Conservation (phyloP, 352 stramenopile species). For the Pythium brachiatum region DNA sequence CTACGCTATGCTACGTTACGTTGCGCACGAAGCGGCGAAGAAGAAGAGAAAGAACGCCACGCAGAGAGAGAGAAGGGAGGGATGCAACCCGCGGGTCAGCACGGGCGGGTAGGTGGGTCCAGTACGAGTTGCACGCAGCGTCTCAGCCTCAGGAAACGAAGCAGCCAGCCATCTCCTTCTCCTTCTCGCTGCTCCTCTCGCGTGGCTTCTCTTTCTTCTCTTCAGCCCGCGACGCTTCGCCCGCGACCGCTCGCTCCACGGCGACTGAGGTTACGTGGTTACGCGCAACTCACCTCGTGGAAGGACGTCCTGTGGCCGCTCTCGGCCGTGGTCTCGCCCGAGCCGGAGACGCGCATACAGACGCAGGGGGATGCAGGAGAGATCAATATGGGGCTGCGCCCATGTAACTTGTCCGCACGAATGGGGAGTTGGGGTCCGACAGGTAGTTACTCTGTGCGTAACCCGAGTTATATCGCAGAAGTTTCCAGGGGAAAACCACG, state of each 20-base stretch:
- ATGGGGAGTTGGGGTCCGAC: background rate
- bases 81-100: too few relatives aligned
- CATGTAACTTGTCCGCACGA: background rate
- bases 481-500: background rate
- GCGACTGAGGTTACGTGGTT: background rate
- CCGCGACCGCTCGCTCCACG: background rate
- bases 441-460: too few relatives aligned
- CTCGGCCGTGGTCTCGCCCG: constrained; percentile 12
- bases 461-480: too few relatives aligned
- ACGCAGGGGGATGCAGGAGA: background rate
- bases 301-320: background rate
- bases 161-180: background rate
- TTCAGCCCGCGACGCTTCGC: background rate
- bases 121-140: too few relatives aligned
- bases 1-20: background rate
- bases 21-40: background rate
- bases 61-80: too few relatives aligned
- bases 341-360: constrained; percentile 2
- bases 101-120: too few relatives aligned
- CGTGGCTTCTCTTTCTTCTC: background rate
- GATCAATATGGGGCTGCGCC: background rate
- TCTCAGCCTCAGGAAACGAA: background rate
- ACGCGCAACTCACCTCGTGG: constrained; percentile 5
- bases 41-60: too few relatives aligned
- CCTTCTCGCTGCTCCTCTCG: too few relatives aligned